phyloP scores from a whole-genome alignment of 192 early-diverging fungal genomes.

The Pilaira anomala region DNA sequence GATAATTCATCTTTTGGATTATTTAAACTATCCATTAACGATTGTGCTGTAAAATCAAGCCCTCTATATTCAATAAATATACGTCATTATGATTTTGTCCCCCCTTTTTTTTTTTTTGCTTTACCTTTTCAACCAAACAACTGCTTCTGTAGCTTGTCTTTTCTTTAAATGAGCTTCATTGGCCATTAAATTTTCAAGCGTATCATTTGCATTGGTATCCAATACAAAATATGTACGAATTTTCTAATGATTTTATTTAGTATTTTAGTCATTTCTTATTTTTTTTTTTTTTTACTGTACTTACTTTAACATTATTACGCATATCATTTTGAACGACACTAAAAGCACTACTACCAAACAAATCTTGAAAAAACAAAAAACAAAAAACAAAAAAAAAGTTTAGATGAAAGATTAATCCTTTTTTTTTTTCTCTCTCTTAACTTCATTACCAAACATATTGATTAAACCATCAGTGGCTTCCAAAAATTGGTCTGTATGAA shows the following conservation, averaged over 20 bases:
- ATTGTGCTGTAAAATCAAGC: conserved; percentile 69
- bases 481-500: conserved; percentile 71
- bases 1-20: conserved; percentile 55
- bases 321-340: conserved; percentile 82
- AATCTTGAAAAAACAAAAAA: conserved; percentile 47
- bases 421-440: too few species aligned
- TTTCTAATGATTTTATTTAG: conserved; percentile 50
- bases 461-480: conserved; percentile 75
- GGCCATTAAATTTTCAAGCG: conserved; percentile 77
- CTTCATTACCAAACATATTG: conserved; percentile 67
- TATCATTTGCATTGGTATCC: conserved; percentile 61
- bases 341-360: conserved; percentile 69
- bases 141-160: conserved; percentile 80
- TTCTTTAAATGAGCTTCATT: conserved; percentile 69
- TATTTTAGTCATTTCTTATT: background rate
- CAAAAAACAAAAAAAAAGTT: background rate
- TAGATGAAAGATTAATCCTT: background rate
- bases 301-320: conserved; percentile 78
- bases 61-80: conserved; percentile 41
- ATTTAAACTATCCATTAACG: conserved; percentile 52
- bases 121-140: conserved; percentile 88
- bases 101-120: background rate
- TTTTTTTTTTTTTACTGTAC: background rate
- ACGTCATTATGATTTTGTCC: background rate
- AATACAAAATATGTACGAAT: conserved; percentile 61